Evolutionary conservation across 176 grass and related monocot genomes (phyloP), one percentile per base, ranked within the genome.

Genomic region (Typha latifolia): DNA sequence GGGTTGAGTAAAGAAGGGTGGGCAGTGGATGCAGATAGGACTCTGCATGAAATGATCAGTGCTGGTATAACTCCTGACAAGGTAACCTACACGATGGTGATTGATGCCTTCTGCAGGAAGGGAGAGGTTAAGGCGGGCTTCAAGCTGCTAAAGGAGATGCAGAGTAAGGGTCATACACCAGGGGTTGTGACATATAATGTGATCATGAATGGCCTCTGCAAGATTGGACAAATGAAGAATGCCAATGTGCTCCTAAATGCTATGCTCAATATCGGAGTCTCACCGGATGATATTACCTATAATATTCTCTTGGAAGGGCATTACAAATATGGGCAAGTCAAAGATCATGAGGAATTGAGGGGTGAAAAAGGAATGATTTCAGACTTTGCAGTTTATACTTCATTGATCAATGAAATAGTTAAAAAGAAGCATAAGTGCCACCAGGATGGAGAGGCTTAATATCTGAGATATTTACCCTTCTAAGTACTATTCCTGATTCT

Each of bases 291-390:
- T 73, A 82, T 90, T 63, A 87, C 91, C 47, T 96, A 87, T 65
- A 96, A 96, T 47, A 96, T 96, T 82, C 80, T 90, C 63, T 74
- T 96, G 82, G 84, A 96, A 49, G 84, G 91, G 53, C 84, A 90
- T 61, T 80, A 81, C 66, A 96, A 87, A 69, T 67, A 85, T 82
- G 84, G 81, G 37, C 81, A 87, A 61, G 59, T 68, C 48, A 61
- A 66, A 32, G 50, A 80, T 64, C 22, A 66, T 57, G 82, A 87
- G 47, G 84, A 90, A 51, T 26, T 90, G 32, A 90, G 76, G 52
- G 83, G 79, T 16, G 87, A 88, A 71, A 96, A 76, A 74, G 87
- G 91, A 70, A 96, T 80, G 79, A 69, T 90, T 62, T 61, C 84
- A 49, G 79, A 90, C 80, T 87, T 87, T 76, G 79, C 82, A 29